phyloP scores from a whole-genome alignment of 2,329 filamentous ascomycete genomes.

The Tolypocladium cylindrosporum region DNA sequence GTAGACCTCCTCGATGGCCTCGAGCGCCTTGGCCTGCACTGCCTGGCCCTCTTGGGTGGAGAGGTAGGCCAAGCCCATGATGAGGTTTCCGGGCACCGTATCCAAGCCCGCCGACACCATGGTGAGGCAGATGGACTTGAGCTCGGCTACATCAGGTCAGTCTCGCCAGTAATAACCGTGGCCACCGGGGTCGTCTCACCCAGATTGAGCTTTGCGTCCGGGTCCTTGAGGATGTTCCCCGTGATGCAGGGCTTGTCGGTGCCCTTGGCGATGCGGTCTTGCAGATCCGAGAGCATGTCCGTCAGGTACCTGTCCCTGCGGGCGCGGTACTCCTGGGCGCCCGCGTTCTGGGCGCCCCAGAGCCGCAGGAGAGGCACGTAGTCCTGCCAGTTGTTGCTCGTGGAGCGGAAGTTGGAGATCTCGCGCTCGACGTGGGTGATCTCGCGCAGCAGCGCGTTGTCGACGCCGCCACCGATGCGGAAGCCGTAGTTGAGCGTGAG shows the following conservation, averaged over 20 bases:
- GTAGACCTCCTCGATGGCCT: slow-evolving; percentile 62
- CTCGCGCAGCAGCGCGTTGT: slow-evolving; percentile 58
- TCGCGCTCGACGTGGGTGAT: slow-evolving; percentile 67
- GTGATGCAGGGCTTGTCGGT: slow-evolving; percentile 31
- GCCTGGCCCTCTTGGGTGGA: slow-evolving; percentile 56
- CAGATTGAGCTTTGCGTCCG: slow-evolving; percentile 30
- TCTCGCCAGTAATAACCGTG: no score
- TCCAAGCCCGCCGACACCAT: slow-evolving; percentile 77
- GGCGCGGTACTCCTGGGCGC: slow-evolving; percentile 55
- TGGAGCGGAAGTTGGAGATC: slow-evolving; percentile 66
- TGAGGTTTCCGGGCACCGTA: slow-evolving; percentile 69
- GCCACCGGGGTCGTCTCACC: slow-evolving; percentile 9
- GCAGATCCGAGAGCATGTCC: slow-evolving; percentile 53
- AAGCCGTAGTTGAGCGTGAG: slow-evolving; percentile 73
- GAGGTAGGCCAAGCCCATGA: slow-evolving; percentile 71
- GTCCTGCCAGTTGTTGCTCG: slow-evolving; percentile 77
- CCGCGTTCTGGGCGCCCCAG: slow-evolving; percentile 48
- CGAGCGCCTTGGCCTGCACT: slow-evolving; percentile 60
- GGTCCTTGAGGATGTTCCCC: slow-evolving; percentile 44
- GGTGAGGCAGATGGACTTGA: slow-evolving; percentile 72
- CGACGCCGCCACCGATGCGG: slow-evolving; percentile 60
- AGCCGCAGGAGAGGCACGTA: slow-evolving; percentile 69
- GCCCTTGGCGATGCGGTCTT: slow-evolving; percentile 25
- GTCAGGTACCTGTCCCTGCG: slow-evolving; percentile 58
- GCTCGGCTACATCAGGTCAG: slow-evolving; percentile 42